Base-by-base conservation (phyloP, 2,329 filamentous ascomycete genomes). In the Colletotrichum horii region DNA sequence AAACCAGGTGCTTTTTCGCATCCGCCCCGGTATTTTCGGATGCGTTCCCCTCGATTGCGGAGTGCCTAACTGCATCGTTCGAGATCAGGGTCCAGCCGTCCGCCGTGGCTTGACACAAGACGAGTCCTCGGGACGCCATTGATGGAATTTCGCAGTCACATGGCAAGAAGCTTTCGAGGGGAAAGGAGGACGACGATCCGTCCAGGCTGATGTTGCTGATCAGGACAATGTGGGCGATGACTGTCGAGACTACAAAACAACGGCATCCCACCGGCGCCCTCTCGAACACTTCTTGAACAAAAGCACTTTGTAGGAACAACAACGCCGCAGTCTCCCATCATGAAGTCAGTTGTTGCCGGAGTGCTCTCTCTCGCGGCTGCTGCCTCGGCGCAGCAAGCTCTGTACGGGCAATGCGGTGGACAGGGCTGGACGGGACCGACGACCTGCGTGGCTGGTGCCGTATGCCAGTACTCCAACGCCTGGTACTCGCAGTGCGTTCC, bases 371-470 rank as follows among this genome's bases (percentile, higher is more conserved):
- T 78, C 26, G 71, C 75, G 26, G 71, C 71, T 36, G 68, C 71
- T 28, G 75, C 66, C 26, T 77, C 76, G 19, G 76, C 76, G n/a
- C 76, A 78, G 30, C 71, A 74, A 36, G 66, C 77, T 52, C 65
- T 82, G 9, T 81, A 74, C 55, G 76, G 78, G n/a, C 86, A 88
- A 75, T 89, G 87, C 60, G 87, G 87, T 70, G 87, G 87, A 8
- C 82, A 76, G 19, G 83, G 82, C 58, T 89, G 82, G 81, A 79
- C 74, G 7, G 88, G 87, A 22, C 78, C 85, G 12, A 88, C 86
- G 4, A 88, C 86, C 80, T 89, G 88, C 72, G 78, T 75, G 2
- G 81, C 82, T 26, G 85, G 86, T 58, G 83, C 81, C 78, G 80
- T 79, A 52, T 88, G 87, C 80, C 80, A 80, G 58, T 78, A 79